Evolutionary conservation across 176 grass and related monocot genomes (phyloP), one percentile per base, ranked within the genome.

Genomic region (Pontederia crassipes): DNA sequence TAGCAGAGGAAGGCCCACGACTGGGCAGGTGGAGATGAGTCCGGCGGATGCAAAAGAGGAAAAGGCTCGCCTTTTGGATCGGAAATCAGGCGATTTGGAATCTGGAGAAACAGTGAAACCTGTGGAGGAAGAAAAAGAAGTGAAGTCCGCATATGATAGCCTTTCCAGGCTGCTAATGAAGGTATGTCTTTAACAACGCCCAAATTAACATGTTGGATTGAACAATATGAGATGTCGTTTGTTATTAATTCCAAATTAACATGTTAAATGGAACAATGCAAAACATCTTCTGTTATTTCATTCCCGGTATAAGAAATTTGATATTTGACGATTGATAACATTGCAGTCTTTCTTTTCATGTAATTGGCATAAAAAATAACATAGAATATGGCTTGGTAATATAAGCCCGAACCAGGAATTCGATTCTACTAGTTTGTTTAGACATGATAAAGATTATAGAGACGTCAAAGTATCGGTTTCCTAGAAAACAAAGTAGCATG

Each of bases 141-240:
- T 49, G 8, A 48, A 50, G 50, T 65, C 47, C 15, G 47, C 17
- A 16, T 65, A 3, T 40, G 4, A 52, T 8, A 59, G 28, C 55
- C 47, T 63, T 52, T 58, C 64, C 32, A 57, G 72, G 11, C 10
- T 81, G 45, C 61, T 89, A 35, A 61, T 57, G 4, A 89, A 89
- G 90, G 86, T 89, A 84, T 57, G 63, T 40, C 49, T 75, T 52
- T 18, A 63, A 74, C 55, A 40, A 4, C 32, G 2, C 32, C 32
- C 6, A 40, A 40, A 40, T 40, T 40, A 40, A 40, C 32, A 40
- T 24, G 20, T 40, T 40, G 32, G 6, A 40, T 40, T 40, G 32
- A 40, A 7, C 32, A 40, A 7, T 40, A 40, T 7, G 2, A 2
- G 6, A 40, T 40, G 32, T 14, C 14, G 51, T 54, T 54, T 54